Evolutionary conservation across 2,329 filamentous ascomycete genomes (phyloP).

Genomic region (Aureobasidium pullulans): DNA sequence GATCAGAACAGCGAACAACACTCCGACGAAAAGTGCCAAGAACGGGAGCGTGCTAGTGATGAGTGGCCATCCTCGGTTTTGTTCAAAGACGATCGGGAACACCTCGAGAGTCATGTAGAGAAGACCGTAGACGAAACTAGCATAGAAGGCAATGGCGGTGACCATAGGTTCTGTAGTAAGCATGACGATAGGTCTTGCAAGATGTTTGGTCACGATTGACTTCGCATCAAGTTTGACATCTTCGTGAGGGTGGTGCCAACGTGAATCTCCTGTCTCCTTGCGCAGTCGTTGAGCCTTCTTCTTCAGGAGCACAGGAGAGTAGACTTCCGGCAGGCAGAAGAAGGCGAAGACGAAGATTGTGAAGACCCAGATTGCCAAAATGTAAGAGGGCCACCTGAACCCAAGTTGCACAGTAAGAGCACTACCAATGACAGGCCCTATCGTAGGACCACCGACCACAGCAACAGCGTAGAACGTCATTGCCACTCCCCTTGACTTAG

Average conservation of each 20-base stretch:
- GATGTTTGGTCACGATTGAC: conserved; percentile 37
- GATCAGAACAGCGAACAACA: conserved; percentile 33
- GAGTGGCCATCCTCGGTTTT: conserved; percentile 35
- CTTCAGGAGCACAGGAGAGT: conserved; percentile 33
- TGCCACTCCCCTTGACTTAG: conserved; percentile 31
- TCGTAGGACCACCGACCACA: conserved; percentile 33
- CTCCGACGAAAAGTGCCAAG: conserved; percentile 38
- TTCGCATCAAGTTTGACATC: conserved; percentile 33
- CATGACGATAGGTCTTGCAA: conserved; percentile 38
- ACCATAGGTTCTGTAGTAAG: conserved; percentile 43
- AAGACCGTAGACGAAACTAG: conserved; percentile 40
- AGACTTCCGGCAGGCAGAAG: conserved; percentile 33
- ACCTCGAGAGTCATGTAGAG: conserved; percentile 42
- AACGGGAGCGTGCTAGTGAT: conserved; percentile 41
- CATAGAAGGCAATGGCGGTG: conserved; percentile 37
- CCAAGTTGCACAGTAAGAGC: conserved; percentile 32
- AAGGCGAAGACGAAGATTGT: conserved; percentile 21
- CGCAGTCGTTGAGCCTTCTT: conserved; percentile 32
- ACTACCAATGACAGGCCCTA: conserved; percentile 38
- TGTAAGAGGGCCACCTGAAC: conserved; percentile 42
- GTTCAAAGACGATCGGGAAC: conserved; percentile 41
- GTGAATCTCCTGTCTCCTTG: conserved; percentile 31
- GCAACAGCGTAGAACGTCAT: conserved; percentile 34
- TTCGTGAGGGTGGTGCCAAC: conserved; percentile 41
- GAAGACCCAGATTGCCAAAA: conserved; percentile 36